Conservation (phyloP, 164 flowering plant genomes). For the Brasenia schreberi region DNA sequence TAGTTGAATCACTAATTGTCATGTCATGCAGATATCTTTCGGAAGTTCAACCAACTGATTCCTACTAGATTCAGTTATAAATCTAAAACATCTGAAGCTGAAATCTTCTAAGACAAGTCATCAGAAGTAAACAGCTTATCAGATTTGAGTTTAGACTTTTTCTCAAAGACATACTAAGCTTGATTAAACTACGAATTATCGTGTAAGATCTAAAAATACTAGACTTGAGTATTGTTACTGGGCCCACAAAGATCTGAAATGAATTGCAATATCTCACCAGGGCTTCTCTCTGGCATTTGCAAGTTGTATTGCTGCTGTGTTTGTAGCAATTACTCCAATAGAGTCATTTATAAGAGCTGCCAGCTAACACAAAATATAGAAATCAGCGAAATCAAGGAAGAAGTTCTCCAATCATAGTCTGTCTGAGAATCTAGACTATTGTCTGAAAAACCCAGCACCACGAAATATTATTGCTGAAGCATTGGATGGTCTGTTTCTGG, state of each 20-base stretch:
- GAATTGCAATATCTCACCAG: constrained; percentile 20
- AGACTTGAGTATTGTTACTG: no score
- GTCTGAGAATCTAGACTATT: no score
- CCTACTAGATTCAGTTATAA: not conserved
- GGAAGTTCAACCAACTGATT: not conserved
- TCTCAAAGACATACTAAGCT: not conserved
- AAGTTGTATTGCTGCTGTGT: constrained; percentile 84
- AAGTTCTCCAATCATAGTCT: no score
- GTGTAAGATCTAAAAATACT: not conserved
- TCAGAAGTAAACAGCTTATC: not conserved
- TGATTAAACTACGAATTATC: not conserved
- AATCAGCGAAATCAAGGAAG: not conserved
- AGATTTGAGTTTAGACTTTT: no score
- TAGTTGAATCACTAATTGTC: not conserved
- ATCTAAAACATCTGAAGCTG: not conserved
- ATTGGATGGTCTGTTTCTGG: no score
- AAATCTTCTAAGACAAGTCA: not conserved
- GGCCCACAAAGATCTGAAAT: no score
- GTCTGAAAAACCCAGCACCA: no score
- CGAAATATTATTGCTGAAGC: no score
- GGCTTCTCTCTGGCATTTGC: constrained; percentile 79
- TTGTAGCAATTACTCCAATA: constrained; percentile 74
- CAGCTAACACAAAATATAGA: constrained; percentile 25
- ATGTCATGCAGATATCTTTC: not conserved
- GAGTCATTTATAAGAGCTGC: constrained; percentile 89